Evolutionary conservation across 108 stramenopile species (phyloP), one percentile per base, ranked within the genome.

Genomic region (Bacterosira constricta): DNA sequence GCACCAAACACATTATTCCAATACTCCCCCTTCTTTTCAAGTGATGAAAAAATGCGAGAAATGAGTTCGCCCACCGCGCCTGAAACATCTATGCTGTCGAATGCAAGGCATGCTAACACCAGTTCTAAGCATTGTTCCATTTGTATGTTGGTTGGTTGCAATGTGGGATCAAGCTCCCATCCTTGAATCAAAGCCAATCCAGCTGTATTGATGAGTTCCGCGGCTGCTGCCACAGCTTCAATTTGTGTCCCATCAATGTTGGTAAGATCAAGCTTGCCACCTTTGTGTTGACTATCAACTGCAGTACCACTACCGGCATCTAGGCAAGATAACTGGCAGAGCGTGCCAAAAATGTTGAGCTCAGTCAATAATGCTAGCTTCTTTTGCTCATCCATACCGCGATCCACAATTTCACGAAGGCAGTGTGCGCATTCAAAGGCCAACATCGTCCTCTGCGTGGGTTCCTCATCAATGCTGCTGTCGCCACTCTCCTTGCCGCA

Each of bases 21-120:
- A 26, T 30, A 30, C 8, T 54, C 69, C 51, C 67, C 63, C 30
- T 73, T 47, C 46, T 61, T 62, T 25, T 82, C 75, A 27, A 75
- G 21, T 25, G 66, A 68, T 4, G 36, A 44, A 18, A 75, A 38
- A 0, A 55, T 49, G 3, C 59, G 52, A 36, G 71, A 74, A 11
- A 73, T 84, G 27, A 88, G 38, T 5, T 87, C 78, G 23, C 88
- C 54, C 7, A 91, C 90, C 21, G 90, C 87, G 1, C 79, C 84
- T 20, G 90, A 88, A n/a, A 91, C 90, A 74, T 91, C 90, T 57
- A 91, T 88, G 70, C 88, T 87, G 57, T 91, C 90, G 35, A 79
- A 88, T 15, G 78, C 75, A 51, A 90, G 86, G 62, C 83, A 88
- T 8, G 71, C 26, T 27, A 71, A 54, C 7, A 37, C 25, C 0